Percentiles rank a stretch among this genome's conserved stretches.
Conservation (phyloP, 1,139 yeast species). For the Taphrina flavorubra region DNA sequence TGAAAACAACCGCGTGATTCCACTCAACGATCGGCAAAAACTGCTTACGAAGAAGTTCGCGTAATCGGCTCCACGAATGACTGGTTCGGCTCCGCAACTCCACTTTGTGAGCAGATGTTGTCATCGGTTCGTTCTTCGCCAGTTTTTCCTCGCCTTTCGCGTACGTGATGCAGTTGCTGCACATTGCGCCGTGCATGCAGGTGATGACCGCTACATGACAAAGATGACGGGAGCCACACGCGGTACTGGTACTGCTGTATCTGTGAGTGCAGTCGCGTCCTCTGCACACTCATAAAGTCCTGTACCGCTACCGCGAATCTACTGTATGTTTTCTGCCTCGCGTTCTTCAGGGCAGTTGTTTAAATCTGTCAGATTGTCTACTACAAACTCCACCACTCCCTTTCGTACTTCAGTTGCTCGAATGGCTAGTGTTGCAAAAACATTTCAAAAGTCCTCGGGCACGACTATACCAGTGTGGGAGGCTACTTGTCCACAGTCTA, state of each 20-base stretch:
- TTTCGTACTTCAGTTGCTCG: not conserved
- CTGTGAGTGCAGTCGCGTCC: too few species aligned
- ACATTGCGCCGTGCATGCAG: too few species aligned
- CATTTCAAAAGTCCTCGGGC: constrained; percentile 33
- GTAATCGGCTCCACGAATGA: too few species aligned
- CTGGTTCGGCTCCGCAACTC: not conserved
- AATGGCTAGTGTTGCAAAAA: constrained; percentile 11
- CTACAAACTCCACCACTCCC: not conserved
- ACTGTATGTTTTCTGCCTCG: not conserved
- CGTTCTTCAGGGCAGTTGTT: not conserved
- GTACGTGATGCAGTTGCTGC: not conserved
- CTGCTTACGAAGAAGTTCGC: not conserved
- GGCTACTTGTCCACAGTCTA: constrained; percentile 18
- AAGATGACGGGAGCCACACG: not conserved
- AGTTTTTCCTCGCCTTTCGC: not conserved
- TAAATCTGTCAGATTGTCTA: not conserved
- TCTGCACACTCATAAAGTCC: too few species aligned
- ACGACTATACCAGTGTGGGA: constrained; percentile 29
- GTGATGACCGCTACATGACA: constrained; percentile 4
- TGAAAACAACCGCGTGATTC: too few species aligned
- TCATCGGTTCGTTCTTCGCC: not conserved
- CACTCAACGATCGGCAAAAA: too few species aligned
- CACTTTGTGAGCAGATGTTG: not conserved
- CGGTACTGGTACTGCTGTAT: not conserved
- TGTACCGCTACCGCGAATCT: too few species aligned